Evolutionary conservation across 2,329 filamentous ascomycete species (phyloP), one percentile per base, ranked within the genome.

Genomic region (Aspergillaceae sp.): DNA sequence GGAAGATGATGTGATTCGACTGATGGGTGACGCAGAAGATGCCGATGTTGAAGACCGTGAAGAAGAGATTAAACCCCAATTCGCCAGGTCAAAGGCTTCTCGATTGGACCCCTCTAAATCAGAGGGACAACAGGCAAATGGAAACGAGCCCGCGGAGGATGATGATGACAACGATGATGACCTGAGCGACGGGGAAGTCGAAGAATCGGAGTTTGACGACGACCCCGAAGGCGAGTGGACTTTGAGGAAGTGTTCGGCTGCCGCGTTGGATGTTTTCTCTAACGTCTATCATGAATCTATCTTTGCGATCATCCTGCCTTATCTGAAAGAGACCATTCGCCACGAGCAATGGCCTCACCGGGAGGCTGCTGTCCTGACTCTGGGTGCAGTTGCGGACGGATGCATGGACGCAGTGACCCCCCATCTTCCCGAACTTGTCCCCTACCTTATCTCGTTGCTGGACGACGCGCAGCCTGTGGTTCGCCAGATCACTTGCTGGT

Each of bases 401-500:
- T 97, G 92, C 64, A 87, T 96, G 74, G 79, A 86, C 42, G 86
- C 87, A 19, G 89, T 98, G 44, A 83, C 84, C 41, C 92, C 90
- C 44, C 90, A 97, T 66, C 78, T 98, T 29, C 89, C 88, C 2
- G 85, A 95, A 62, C 76, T 98, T 36, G 82, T 97, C 2, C 86
- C 88, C 1, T 98, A 94, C 64, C 78, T 98, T 41, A 85, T 97
- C 55, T 84, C 85, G 5, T 78, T 96, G 0, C 76, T 98, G 33
- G 80, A 85, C 47, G 92, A 98, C 61, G 63, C 78, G 1, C 89
- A 96, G 66, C 88, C 92, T 9, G 85, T 97, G 9, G 91, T 98
- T 34, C 80, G 92, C 51, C 88, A 95, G 63, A 98, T 98, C 55
- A 97, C 91, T 27, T 98, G 92, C 68, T 98, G 92, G 92, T 94